Base-by-base conservation (phyloP, 495 filamentous ascomycete species). In the Letharia columbiana region DNA sequence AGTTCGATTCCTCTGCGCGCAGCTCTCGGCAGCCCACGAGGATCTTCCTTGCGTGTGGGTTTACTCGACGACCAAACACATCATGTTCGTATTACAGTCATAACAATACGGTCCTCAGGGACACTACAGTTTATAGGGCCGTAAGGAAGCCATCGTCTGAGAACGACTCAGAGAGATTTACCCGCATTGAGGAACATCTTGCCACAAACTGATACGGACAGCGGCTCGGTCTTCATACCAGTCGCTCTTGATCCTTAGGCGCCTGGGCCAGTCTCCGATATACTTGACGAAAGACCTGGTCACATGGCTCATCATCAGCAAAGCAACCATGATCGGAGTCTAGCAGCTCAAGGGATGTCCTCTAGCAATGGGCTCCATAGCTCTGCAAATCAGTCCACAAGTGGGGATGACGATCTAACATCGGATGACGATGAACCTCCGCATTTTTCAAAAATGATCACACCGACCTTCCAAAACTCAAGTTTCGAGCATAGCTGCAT, bases 391-490 rank as follows among this genome's bases (percentile, higher is more conserved):
- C 54, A 39, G 33, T 44, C 62, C 40, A 41, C 37, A 12, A 47
- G 39, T 41, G 66, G 60, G 12, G 71, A 72, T 33, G 71, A 69
- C 11, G 71, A 72, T 23, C 2, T 61, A n/a, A 35, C 57, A 18
- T 63, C 61, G 37, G 84, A 86, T 64, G 73, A 80, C 60, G 82
- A 86, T 65, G 84, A 87, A 74, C 77, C 80, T 11, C 78, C 79
- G 62, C 61, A 60, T 41, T 71, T 72, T 61, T 73, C 72, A 35
- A 75, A 74, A 57, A 72, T 78, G 65, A 74, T 75, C 40, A 77
- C 75, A 57, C 71, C 73, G 31, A 68, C 75, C 15, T 73, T 72
- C 64, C 73, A 71, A 45, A 70, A 71, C 23, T 61, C 71, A 37
- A 73, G 69, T 57, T 23, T 17, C 54, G 63, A 74, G 33, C 61